Conservation (phyloP, 805 yeast species). For the Wickerhamomyces xylosicus region DNA sequence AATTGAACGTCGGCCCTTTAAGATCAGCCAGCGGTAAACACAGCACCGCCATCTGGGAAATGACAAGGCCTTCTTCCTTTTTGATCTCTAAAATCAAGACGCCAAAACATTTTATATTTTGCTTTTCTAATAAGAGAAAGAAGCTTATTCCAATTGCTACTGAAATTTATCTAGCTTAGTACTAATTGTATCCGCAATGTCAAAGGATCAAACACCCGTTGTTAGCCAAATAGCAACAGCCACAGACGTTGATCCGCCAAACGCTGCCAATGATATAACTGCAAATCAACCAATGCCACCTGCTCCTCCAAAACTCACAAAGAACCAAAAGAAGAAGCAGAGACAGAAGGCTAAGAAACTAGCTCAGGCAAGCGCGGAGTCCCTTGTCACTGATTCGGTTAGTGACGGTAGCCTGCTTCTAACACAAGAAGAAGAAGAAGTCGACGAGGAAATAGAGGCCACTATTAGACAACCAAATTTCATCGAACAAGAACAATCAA, state of each 20-base stretch:
- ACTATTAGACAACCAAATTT: constrained; percentile 1
- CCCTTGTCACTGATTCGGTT: not conserved
- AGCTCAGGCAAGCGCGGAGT: not conserved
- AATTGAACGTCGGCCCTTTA: too few species aligned
- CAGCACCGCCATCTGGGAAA: too few species aligned
- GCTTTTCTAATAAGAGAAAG: too few species aligned
- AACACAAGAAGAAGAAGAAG: not conserved
- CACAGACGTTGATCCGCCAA: too few species aligned
- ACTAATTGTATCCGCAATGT: not conserved
- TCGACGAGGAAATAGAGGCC: not conserved
- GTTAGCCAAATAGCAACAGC: not conserved
- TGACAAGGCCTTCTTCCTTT: too few species aligned
- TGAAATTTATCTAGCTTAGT: not conserved
- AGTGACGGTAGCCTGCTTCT: not conserved
- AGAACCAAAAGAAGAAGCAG: constrained; percentile 1
- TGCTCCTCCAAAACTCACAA: not conserved
- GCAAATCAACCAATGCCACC: not conserved
- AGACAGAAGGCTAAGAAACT: not conserved
- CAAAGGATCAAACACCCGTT: not conserved
- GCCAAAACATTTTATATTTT: too few species aligned
- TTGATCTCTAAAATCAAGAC: too few species aligned
- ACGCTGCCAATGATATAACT: too few species aligned
- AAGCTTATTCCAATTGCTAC: not conserved
- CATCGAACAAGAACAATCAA: not conserved
- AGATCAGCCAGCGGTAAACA: too few species aligned